These are phyloP conservation scores for Penicillium angulare DNA, from an alignment of 495 filamentous ascomycete species.

Conservation along the genomic window DNA sequence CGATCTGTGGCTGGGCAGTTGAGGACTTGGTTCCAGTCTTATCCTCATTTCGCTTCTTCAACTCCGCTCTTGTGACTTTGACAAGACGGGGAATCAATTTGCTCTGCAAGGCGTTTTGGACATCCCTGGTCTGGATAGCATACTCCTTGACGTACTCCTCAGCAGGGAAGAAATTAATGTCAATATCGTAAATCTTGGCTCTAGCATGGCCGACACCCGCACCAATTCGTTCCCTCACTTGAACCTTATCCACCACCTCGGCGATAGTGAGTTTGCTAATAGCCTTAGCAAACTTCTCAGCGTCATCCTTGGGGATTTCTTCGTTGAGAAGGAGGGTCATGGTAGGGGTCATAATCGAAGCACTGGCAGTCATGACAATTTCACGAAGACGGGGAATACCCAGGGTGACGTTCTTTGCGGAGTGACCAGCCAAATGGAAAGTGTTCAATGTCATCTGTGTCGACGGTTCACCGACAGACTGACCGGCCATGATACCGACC, in stretches of 20 bases:
- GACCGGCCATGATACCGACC: conserved; percentile 95
- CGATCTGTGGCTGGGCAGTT: conserved; percentile 76
- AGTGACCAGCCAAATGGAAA: conserved; percentile 98
- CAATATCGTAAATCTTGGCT: conserved; percentile 81
- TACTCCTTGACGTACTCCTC: conserved; percentile 83
- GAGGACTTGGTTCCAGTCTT: conserved; percentile 57
- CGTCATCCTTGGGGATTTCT: conserved; percentile 66
- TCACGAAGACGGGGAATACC: conserved; percentile 97
- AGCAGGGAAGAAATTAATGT: conserved; percentile 77
- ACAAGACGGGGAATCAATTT: conserved; percentile 73
- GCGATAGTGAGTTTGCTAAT: conserved; percentile 86
- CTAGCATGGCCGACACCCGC: conserved; percentile 59
- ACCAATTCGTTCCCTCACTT: conserved; percentile 73
- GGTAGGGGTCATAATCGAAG: conserved; percentile 79
- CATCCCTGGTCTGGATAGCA: conserved; percentile 73
- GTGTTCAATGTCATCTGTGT: conserved; percentile 99
- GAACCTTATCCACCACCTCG: conserved; percentile 80
- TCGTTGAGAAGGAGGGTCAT: conserved; percentile 84
- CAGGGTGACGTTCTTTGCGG: conserved; percentile 96
- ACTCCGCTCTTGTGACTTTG: conserved; percentile 64
- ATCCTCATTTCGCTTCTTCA: conserved; percentile 72
- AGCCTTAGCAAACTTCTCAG: conserved; percentile 82
- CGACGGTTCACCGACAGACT: conserved; percentile 94
- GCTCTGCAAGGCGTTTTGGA: conserved; percentile 72
- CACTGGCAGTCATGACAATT: conserved; percentile 97